phyloP scores from a whole-genome alignment of 768 basidiomycete species.

The Kondoa subrosea region DNA sequence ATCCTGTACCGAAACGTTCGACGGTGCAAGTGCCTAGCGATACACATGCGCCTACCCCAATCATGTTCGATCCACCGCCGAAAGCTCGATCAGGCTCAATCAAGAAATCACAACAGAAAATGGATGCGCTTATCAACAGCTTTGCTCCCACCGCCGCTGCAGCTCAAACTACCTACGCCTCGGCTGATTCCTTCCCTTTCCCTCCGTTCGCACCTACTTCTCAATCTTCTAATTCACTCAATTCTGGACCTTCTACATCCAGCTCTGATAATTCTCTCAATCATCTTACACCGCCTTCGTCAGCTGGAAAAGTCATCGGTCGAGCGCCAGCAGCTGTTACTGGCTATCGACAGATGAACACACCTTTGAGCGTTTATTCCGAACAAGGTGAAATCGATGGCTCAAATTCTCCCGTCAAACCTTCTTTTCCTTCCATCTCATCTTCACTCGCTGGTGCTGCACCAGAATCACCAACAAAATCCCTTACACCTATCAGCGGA shows the following conservation, averaged over 20 bases:
- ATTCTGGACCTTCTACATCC: neutral
- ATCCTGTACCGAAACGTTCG: neutral
- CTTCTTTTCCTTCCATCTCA: neutral
- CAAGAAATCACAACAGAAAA: neutral
- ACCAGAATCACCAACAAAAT: neutral
- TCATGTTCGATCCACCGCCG: neutral
- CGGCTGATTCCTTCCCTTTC: neutral
- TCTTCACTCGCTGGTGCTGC: too few relatives aligned
- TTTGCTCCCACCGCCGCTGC: neutral
- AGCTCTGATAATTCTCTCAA: neutral
- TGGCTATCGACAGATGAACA: neutral
- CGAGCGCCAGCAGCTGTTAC: neutral
- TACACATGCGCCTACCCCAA: neutral
- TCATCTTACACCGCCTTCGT: neutral
- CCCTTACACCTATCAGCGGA: neutral
- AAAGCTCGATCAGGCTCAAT: neutral
- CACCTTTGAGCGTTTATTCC: neutral
- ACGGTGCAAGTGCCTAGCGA: neutral
- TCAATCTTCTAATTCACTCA: neutral
- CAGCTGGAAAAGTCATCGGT: neutral
- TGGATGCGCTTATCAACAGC: neutral
- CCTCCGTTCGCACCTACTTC: neutral
- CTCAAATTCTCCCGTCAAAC: neutral
- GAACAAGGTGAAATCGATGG: neutral
- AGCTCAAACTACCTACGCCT: neutral